Evolutionary conservation across 495 filamentous ascomycete species (phyloP), one percentile per base, ranked within the genome.

Genomic region (Penicillium simplicissimum): DNA sequence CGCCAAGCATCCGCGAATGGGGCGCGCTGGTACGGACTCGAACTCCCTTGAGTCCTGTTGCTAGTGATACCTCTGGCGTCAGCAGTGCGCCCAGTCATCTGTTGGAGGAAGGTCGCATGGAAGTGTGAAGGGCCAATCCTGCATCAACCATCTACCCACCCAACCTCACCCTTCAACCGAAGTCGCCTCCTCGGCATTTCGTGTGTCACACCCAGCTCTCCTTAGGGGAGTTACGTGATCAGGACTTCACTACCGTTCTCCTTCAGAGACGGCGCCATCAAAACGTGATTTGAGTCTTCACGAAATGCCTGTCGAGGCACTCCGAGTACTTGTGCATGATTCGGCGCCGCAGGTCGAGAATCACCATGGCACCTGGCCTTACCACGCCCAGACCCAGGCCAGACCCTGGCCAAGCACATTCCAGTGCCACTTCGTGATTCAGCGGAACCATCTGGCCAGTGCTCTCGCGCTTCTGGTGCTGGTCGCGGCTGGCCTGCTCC

Each of bases 1-100:
- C 79, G 19, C 85, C 83, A 34, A 90, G 81, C 64, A 81, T 96
- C 31, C 76, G 79, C 4, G 86, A 87, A 52, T 96, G 92, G 92
- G 71, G 71, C 15, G 65, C 61, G 13, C 77, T 79, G 53, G 60
- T 77, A 33, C 72, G 73, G 33, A 71, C 76, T 36, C 69, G 76
- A 35, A 67, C 63, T 8, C 63, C 70, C 0, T 65, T 74, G 54
- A 65, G 67, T 40, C 63, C 58, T 8, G 72, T n/a, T 19, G 19
- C 68, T 4, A 78, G 71, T 31, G 73, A 79, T 37, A 74, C 73
- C 6, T 81, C 78, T 1, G 76, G 69, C 8, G 73, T 81, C 23
- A 81, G 78, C 55, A 79, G 77, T 55, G 75, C 70, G 4, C 78
- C 78, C 9, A 79, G 77, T 51, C 74, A 78, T 57, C 47, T 81